phyloP scores from a whole-genome alignment of 2,329 filamentous ascomycete genomes.

The Lachnellula occidentalis region DNA sequence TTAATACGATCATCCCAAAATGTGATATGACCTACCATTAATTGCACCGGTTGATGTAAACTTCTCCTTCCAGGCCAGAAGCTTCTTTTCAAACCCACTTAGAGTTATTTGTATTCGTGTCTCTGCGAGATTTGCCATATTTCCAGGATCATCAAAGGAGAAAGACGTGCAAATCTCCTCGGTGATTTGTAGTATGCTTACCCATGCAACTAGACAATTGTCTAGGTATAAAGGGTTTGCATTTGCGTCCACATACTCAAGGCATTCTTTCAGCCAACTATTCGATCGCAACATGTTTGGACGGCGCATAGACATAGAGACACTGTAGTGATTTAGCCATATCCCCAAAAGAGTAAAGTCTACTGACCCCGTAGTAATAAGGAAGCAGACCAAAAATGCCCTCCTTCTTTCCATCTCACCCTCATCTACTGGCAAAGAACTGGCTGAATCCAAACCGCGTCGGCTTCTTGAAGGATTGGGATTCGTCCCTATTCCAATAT shows the following conservation, averaged over 20 bases:
- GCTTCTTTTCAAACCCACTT: slow-evolving; percentile 44
- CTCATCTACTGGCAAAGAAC: slow-evolving; percentile 2
- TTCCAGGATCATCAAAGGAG: slow-evolving; percentile 35
- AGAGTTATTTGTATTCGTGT: slow-evolving; percentile 46
- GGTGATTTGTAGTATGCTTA: slow-evolving; percentile 38
- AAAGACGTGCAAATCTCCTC: slow-evolving; percentile 49
- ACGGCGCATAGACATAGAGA: slow-evolving; percentile 36
- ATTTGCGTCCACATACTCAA: slow-evolving; percentile 33
- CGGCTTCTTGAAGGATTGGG: slow-evolving; percentile 12
- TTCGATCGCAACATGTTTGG: slow-evolving; percentile 38
- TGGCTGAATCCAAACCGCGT: neutral
- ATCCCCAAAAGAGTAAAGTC: neutral
- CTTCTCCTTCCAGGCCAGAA: slow-evolving; percentile 39
- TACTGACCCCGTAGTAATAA: slow-evolving; percentile 29
- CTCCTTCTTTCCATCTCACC: slow-evolving; percentile 32
- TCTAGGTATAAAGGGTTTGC: slow-evolving; percentile 31
- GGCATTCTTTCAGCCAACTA: slow-evolving; percentile 36
- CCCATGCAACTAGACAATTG: slow-evolving; percentile 33
- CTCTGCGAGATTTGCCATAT: slow-evolving; percentile 43
- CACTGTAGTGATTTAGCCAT: slow-evolving; percentile 21
- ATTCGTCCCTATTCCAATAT: slow-evolving; percentile 21
- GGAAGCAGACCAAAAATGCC: slow-evolving; percentile 34
- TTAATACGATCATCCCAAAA: slow-evolving; percentile 1
- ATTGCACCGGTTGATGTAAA: slow-evolving; percentile 28
- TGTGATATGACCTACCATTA: slow-evolving; percentile 9